Base-by-base conservation (phyloP, 2,329 filamentous ascomycete genomes). In the Zymoseptoria ardabiliae region DNA sequence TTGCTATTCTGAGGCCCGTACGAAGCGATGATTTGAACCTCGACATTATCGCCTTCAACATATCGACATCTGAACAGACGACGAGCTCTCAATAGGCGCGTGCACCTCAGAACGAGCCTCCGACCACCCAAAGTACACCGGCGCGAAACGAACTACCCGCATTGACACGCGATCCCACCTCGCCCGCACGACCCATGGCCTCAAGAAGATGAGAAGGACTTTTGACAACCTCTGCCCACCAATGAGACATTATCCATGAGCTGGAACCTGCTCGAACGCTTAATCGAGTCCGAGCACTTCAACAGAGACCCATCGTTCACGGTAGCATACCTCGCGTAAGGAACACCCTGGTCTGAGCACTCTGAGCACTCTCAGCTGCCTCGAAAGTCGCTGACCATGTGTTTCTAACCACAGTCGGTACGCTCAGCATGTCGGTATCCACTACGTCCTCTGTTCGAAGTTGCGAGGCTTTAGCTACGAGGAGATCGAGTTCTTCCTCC, bases 221-320 rank as follows among this genome's bases (percentile, higher is more conserved):
- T 56, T 53, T 53, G 22, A 53, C 20, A 53, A 30, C 20, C 51
- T 25, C 21, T 50, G 52, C 35, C 35, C 50, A 53, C 54, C 56
- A 45, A 64, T 60, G 57, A 63, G 56, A 63, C 58, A 60, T 62
- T 61, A 69, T 70, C 69, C 68, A 81, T 81, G 78, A 80, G 78
- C 78, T 93, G 89, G 89, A 88, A 92, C 81, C 82, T 94, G 79
- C 83, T 94, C 74, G 88, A 90, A 81, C 86, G 90, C 77, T 92
- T 93, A 84, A 86, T 94, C 80, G 89, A 93, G 83, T 91, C 88
- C 80, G 90, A 94, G 81, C 89, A 94, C 81, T 94, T 94, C 82
- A 93, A 92, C 80, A 87, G 89, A 78, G 88, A 93, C 77, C 89
- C 90, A 65, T 93, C 91, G 76, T 86, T 94, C 75, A 88, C 89